phyloP scores from a whole-genome alignment of 2,329 filamentous ascomycete genomes.

The Apiospora phragmitis region DNA sequence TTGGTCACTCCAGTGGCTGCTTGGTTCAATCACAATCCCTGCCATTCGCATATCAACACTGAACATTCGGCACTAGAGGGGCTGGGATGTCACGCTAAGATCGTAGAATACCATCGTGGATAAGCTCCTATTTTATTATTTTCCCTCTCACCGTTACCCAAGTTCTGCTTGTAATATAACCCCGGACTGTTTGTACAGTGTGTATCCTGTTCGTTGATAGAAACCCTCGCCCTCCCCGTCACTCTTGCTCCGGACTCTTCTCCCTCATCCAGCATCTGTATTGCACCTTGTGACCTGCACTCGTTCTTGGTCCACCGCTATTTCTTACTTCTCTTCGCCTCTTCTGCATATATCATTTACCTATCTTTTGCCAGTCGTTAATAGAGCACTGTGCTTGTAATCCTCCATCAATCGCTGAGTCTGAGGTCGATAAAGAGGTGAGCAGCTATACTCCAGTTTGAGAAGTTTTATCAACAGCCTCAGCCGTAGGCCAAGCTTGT shows the following conservation, averaged over 20 bases:
- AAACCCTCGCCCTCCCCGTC: background rate
- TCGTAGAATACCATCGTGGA: background rate
- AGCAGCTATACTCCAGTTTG: background rate
- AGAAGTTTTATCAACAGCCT: background rate
- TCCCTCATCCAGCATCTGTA: background rate
- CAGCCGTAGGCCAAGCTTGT: background rate
- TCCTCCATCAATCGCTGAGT: background rate
- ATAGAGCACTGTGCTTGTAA: background rate
- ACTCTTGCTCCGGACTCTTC: background rate
- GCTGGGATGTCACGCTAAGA: constrained; percentile 11
- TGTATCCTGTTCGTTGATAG: background rate
- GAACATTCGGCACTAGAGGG: constrained; percentile 2
- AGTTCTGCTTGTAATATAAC: background rate
- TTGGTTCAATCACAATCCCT: constrained; percentile 1
- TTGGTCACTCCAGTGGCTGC: background rate
- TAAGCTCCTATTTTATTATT: constrained; percentile 7
- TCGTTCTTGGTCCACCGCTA: background rate
- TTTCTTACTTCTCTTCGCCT: constrained; percentile 8
- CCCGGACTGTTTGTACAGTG: constrained; percentile 7
- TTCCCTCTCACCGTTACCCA: constrained; percentile 10
- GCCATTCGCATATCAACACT: background rate
- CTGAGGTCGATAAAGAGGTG: background rate
- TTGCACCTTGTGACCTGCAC: constrained; percentile 1
- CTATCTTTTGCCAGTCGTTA: background rate
- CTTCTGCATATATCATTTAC: background rate